phyloP scores from a whole-genome alignment of 805 yeast genomes.

The Suhomyces faveliae region DNA sequence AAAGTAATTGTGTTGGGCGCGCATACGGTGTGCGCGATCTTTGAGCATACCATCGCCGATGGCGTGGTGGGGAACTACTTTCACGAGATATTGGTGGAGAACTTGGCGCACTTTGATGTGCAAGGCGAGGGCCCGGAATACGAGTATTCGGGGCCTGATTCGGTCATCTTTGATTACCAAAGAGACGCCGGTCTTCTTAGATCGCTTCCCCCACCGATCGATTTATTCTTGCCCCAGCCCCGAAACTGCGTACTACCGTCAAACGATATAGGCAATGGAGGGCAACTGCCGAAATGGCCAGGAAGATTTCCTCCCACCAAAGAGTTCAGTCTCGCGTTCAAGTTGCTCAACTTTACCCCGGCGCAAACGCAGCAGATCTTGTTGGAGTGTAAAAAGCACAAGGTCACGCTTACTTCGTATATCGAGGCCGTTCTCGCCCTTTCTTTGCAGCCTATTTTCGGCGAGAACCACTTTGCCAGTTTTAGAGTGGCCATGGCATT shows the following conservation, averaged over 20 bases:
- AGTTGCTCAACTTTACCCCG: conserved; percentile 26
- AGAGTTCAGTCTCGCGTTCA: conserved; percentile 21
- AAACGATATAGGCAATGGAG: too few relatives aligned
- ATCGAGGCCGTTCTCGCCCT: conserved; percentile 24
- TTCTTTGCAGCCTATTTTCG: conserved; percentile 29
- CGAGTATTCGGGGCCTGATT: conserved; percentile 1
- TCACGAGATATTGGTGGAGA: conserved; percentile 34
- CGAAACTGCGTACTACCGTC: too few relatives aligned
- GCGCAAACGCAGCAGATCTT: conserved; percentile 22
- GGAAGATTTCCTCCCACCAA: conserved; percentile 25
- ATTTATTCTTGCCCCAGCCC: conserved; percentile 21
- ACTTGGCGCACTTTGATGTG: conserved; percentile 19
- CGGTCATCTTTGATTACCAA: conserved; percentile 21
- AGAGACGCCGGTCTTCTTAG: conserved; percentile 19
- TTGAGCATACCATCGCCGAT: conserved; percentile 42
- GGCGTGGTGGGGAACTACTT: conserved; percentile 35
- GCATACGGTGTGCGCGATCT: conserved; percentile 21
- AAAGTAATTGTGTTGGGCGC: conserved; percentile 24
- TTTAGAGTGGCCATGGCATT: conserved; percentile 34
- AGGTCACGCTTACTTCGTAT: conserved; percentile 35
- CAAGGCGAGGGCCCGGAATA: conserved; percentile 7
- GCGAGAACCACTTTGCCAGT: conserved; percentile 22
- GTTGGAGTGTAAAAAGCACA: conserved; percentile 25
- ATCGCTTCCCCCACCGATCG: conserved; percentile 39
- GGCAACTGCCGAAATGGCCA: conserved; percentile 26